A percentile compares a stretch with the other conserved stretches of the same genome.
phyloP scores from a whole-genome alignment of 1,284 basidiomycete genomes.

The Apiotrichum siamense region DNA sequence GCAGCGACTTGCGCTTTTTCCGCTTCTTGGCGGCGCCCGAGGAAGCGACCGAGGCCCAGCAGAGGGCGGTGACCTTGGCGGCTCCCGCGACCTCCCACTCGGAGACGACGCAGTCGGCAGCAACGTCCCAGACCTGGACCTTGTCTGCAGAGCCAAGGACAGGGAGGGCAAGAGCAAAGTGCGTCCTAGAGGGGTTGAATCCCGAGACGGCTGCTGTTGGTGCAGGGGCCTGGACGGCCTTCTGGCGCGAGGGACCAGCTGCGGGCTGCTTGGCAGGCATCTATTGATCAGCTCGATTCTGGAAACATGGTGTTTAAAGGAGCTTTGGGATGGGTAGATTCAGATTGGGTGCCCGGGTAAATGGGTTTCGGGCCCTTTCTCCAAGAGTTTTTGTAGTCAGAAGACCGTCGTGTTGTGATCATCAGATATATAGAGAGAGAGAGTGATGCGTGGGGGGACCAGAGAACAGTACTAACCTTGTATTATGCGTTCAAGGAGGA shows the following conservation, averaged over 20 bases:
- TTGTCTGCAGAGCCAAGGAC: conserved; percentile 44
- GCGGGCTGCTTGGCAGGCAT: conserved; percentile 39
- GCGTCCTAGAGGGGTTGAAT: conserved; percentile 42
- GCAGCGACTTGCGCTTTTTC: conserved; percentile 24
- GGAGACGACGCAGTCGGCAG: conserved; percentile 36
- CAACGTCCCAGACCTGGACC: conserved; percentile 44
- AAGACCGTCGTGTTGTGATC: conserved; percentile 48
- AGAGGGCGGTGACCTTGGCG: conserved; percentile 34
- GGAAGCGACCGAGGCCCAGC: conserved; percentile 28
- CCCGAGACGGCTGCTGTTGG: conserved; percentile 39
- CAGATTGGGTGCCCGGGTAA: conserved; percentile 39
- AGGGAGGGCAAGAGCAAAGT: conserved; percentile 41
- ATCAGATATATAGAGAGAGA: conserved; percentile 33
- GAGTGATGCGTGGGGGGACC: not conserved
- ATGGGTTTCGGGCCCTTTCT: conserved; percentile 43
- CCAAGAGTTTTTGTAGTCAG: conserved; percentile 33
- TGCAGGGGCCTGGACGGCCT: conserved; percentile 33
- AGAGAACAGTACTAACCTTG: not conserved
- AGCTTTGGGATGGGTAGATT: conserved; percentile 12
- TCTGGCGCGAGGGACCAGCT: conserved; percentile 40
- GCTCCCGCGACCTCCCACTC: conserved; percentile 46
- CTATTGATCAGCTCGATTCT: conserved; percentile 11
- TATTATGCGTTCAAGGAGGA: too few relatives aligned
- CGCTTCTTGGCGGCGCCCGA: conserved; percentile 28
- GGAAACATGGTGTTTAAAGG: not conserved